Evolutionary conservation across 2,329 filamentous ascomycete species (phyloP).

Genomic region (Hypoxylon sp.): DNA sequence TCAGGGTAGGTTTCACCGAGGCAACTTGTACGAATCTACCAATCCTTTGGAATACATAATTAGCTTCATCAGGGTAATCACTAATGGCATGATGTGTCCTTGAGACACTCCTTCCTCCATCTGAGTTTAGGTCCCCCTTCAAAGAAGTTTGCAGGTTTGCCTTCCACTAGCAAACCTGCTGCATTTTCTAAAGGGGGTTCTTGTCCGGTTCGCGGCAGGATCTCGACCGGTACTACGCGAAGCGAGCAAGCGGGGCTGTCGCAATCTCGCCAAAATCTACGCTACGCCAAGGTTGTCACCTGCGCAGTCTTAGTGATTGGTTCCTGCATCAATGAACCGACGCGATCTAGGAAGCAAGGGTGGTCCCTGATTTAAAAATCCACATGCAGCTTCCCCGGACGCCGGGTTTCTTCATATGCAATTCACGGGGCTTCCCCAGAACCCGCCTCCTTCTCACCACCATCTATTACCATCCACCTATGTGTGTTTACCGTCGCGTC

Average conservation of each 20-base stretch:
- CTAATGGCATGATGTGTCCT: not conserved
- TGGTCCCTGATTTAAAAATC: constrained; percentile 17
- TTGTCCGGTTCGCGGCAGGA: constrained; percentile 32
- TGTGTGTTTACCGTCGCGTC: no score
- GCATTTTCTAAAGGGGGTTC: constrained; percentile 5
- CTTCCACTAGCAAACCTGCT: constrained; percentile 5
- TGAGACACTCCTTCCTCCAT: not conserved
- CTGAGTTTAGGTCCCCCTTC: constrained; percentile 4
- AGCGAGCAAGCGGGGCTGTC: constrained; percentile 24
- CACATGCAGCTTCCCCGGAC: constrained; percentile 39
- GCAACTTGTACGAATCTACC: constrained; percentile 11
- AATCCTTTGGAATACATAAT: constrained; percentile 4
- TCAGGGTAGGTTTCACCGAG: constrained; percentile 15
- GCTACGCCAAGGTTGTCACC: constrained; percentile 23
- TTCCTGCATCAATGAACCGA: constrained; percentile 35
- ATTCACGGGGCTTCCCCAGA: constrained; percentile 23
- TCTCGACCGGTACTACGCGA: constrained; percentile 30
- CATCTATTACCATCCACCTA: not conserved
- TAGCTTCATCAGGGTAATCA: constrained; percentile 23
- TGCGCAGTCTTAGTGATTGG: constrained; percentile 23
- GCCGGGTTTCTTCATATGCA: constrained; percentile 38
- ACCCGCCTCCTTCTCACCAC: not conserved
- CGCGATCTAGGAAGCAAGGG: constrained; percentile 16
- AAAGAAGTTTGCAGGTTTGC: constrained; percentile 11
- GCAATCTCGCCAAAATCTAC: constrained; percentile 39